Base-by-base conservation (phyloP, 2,329 filamentous ascomycete species). In the Beauveria rudraprayagi region DNA sequence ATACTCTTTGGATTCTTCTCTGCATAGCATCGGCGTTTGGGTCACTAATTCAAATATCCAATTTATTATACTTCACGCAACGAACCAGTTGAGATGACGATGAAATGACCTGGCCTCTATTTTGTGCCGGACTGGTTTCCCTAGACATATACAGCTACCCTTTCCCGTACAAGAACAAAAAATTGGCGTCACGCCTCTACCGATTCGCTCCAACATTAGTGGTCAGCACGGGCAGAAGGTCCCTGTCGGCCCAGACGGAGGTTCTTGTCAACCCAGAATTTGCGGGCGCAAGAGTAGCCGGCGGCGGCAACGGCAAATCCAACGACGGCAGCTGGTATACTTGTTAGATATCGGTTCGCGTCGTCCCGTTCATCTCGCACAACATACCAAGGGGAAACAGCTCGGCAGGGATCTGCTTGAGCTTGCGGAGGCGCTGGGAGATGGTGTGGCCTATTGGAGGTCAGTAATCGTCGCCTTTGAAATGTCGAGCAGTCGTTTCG, bases 391-490 rank as follows among this genome's bases (percentile, higher is more conserved):
- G 88, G 72, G 94, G 94, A 69, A 92, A 86, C 84, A 99, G 83
- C 83, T 99, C 94, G 69, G 91, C 86, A 68, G 94, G 94, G 73
- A 97, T 89, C 79, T 87, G 87, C 84, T 89, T 92, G 72, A 97
- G 83, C 74, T 86, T 88, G 75, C 92, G 90, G 71, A 99, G 83
- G 75, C 93, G 91, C 82, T 97, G 94, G 67, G 93, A 96, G 77
- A 97, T 86, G 71, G 93, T 97, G 81, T 97, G 94, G 75, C 91
- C 94, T 99, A 66, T 44, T 51, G 52, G 61, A 55, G 30, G 62
- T 61, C 17, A 58, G 60, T 43, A 55, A 52, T 60, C 44, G 30
- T 66, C 64, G 64, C 54, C 63, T 63, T 55, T 52, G 51, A 55
- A 54, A 56, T 62, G 62, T 60, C 61, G 46, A 52, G 61, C 24